phyloP scores from a whole-genome alignment of 2,329 filamentous ascomycete species.

The Cladophialophora yegresii region DNA sequence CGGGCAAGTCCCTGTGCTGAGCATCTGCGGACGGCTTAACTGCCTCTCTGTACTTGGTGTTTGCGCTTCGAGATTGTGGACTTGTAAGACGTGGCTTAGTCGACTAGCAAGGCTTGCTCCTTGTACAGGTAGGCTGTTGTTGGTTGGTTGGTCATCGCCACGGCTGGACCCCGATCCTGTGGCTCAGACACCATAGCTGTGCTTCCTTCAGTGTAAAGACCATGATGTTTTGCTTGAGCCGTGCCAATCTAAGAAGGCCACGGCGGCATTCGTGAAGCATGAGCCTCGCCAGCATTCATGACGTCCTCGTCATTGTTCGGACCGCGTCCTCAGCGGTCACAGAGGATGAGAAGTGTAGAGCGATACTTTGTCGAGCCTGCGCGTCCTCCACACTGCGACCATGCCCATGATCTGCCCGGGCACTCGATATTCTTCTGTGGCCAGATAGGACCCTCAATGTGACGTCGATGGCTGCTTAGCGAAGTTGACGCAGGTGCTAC shows the following conservation, averaged over 20 bases:
- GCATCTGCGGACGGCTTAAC: not conserved
- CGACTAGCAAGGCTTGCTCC: not conserved
- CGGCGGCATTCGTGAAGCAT: not conserved
- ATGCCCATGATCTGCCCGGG: not conserved
- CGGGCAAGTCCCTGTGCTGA: not conserved
- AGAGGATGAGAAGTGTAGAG: not conserved
- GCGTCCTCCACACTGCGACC: not conserved
- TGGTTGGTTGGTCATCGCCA: not conserved
- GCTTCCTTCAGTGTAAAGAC: not conserved
- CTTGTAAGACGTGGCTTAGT: not conserved
- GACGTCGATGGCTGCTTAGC: constrained; percentile 11
- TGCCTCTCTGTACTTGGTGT: not conserved
- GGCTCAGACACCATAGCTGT: not conserved
- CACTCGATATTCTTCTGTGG: not conserved
- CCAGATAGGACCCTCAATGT: not conserved
- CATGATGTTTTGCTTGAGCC: not conserved
- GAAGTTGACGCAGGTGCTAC: not conserved
- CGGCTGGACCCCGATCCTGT: not conserved
- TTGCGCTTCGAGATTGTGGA: too few species aligned
- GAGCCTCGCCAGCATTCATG: not conserved
- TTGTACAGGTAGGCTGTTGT: not conserved
- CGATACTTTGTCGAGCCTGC: not conserved
- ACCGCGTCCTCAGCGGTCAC: too few species aligned
- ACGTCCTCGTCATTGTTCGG: not conserved
- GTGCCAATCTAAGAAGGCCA: not conserved